phyloP scores from a whole-genome alignment of 768 basidiomycete genomes.

The Mycena belliarum region DNA sequence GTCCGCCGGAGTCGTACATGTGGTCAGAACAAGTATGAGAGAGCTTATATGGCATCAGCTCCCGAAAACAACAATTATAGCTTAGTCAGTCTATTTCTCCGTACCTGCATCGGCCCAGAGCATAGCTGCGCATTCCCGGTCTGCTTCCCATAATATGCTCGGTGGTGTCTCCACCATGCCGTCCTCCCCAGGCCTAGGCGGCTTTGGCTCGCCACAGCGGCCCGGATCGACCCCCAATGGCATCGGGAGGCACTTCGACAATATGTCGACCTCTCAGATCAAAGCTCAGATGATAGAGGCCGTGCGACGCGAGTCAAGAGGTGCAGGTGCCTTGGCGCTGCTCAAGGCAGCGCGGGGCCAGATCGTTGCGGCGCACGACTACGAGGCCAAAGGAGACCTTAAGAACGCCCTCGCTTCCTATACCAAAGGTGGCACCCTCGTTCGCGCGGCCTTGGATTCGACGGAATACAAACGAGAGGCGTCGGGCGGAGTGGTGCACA shows the following conservation, averaged over 20 bases:
- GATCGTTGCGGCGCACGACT: conserved; percentile 49
- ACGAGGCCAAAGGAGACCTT: conserved; percentile 61
- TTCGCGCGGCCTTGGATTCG: conserved; percentile 59
- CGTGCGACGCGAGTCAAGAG: conserved; percentile 53
- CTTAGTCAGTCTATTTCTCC: neutral
- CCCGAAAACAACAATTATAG: neutral
- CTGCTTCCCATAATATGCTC: conserved; percentile 4
- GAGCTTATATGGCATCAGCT: neutral
- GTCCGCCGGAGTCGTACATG: no score
- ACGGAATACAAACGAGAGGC: conserved; percentile 56
- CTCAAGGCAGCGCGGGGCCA: conserved; percentile 65
- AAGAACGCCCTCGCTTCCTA: conserved; percentile 60
- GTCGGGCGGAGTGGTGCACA: conserved; percentile 56
- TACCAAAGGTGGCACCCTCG: conserved; percentile 61
- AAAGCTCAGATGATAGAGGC: conserved; percentile 45
- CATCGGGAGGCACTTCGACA: conserved; percentile 29
- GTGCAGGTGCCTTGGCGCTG: conserved; percentile 60
- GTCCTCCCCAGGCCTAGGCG: conserved; percentile 26
- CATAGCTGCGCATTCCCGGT: conserved; percentile 5
- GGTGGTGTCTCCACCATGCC: conserved; percentile 32
- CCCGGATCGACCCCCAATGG: conserved; percentile 16
- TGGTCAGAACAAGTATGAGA: no score
- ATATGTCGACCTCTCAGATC: conserved; percentile 43
- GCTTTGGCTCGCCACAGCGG: conserved; percentile 29
- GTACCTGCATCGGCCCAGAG: neutral